Evolutionary conservation across 306 rosid species (phyloP).

Genomic region (Echinosophora koreensis): DNA sequence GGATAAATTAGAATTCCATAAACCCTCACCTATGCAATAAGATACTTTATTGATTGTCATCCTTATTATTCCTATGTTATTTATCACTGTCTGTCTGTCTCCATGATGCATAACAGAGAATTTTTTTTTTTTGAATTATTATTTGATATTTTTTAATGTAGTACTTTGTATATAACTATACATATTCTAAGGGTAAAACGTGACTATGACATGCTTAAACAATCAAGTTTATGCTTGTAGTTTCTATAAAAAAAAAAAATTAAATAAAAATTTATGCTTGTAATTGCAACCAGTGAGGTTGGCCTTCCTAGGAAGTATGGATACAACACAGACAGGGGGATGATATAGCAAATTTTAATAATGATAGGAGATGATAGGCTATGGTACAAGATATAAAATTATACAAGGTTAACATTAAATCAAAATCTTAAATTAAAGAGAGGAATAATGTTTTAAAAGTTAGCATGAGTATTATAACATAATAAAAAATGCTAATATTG

Average conservation of each 20-base stretch:
- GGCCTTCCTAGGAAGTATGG: not conserved
- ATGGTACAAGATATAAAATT: too few relatives aligned
- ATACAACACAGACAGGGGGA: too few relatives aligned
- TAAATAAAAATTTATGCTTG: not conserved
- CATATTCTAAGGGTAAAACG: not conserved
- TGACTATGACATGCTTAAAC: not conserved
- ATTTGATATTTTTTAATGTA: not conserved
- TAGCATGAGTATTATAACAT: too few relatives aligned
- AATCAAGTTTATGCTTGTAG: not conserved
- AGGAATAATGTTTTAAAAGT: too few relatives aligned
- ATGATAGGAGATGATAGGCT: too few relatives aligned
- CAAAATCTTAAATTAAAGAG: too few relatives aligned
- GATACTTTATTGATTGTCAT: not conserved
- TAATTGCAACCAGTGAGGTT: not conserved
- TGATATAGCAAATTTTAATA: too few relatives aligned
- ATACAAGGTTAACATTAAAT: too few relatives aligned
- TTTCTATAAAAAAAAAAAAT: not conserved
- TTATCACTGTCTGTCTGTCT: not conserved
- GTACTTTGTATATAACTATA: conserved; percentile 1
- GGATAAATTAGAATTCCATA: not conserved
- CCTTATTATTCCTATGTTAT: not conserved
- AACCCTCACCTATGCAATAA: not conserved
- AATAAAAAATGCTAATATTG: too few relatives aligned
- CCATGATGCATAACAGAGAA: not conserved
- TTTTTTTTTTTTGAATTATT: not conserved